Conservation (phyloP, 108 stramenopile species). For the Cyclotella atomus region DNA sequence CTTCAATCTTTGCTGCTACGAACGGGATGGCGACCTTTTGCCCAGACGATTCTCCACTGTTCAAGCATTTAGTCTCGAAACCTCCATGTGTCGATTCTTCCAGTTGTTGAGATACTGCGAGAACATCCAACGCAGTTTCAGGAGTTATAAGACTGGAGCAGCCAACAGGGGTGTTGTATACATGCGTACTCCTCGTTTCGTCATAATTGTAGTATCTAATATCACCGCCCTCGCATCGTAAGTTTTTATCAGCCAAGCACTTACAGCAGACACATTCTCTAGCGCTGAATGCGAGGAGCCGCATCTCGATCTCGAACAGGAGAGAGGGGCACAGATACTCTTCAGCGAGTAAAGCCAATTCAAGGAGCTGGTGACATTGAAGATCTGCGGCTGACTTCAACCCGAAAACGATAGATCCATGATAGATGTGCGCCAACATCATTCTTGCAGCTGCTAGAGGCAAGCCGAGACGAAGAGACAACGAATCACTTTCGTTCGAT, state of each 20-base stretch:
- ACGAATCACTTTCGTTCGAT: constrained; percentile 1
- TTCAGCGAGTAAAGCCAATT: constrained; percentile 72
- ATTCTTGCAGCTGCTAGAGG: constrained; percentile 33
- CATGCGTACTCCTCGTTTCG: neutral
- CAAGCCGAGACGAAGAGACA: constrained; percentile 44
- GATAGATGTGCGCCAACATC: constrained; percentile 74
- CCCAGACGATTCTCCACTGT: neutral
- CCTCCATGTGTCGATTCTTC: constrained; percentile 28
- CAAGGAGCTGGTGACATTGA: constrained; percentile 57
- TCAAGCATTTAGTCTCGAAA: neutral
- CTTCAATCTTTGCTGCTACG: constrained; percentile 13
- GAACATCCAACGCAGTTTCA: constrained; percentile 31
- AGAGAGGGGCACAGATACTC: constrained; percentile 74
- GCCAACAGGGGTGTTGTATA: too few species aligned
- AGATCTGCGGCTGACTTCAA: constrained; percentile 26
- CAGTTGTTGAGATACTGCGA: constrained; percentile 34
- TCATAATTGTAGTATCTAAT: constrained; percentile 5
- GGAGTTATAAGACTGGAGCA: constrained; percentile 27
- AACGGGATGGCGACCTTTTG: constrained; percentile 11
- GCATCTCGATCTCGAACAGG: constrained; percentile 75
- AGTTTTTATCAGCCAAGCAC: constrained; percentile 21
- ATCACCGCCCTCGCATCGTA: too few species aligned
- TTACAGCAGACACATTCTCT: constrained; percentile 35
- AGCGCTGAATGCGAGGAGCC: constrained; percentile 39
- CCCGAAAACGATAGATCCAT: constrained; percentile 67